These are phyloP conservation scores for Phymatotrichopsis omnivora DNA, from an alignment of 2,329 filamentous ascomycete species.

Conservation along the genomic window DNA sequence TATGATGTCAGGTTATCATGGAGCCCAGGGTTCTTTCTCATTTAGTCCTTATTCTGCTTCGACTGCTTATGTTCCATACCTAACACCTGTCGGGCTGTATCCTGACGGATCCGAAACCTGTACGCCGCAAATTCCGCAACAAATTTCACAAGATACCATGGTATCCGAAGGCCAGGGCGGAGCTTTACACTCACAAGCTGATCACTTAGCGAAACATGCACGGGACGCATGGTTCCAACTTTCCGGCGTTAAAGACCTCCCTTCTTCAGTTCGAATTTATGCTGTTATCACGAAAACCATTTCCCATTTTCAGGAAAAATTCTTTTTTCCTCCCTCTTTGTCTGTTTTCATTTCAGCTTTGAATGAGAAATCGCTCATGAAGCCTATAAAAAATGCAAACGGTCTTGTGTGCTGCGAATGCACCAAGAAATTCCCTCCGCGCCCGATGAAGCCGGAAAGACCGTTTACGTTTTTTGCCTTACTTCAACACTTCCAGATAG, in stretches of 20 bases:
- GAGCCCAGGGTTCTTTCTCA: not conserved
- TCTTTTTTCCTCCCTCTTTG: constrained; percentile 48
- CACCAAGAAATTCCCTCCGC: constrained; percentile 19
- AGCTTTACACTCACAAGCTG: constrained; percentile 22
- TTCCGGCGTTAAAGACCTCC: constrained; percentile 49
- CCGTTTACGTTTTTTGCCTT: constrained; percentile 29
- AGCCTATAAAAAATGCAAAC: constrained; percentile 38
- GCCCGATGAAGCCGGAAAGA: constrained; percentile 17
- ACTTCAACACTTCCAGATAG: constrained; percentile 31
- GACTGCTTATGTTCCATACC: not conserved
- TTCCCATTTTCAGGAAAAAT: constrained; percentile 48
- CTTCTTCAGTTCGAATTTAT: constrained; percentile 52
- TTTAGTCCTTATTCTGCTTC: not conserved
- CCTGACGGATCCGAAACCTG: not conserved
- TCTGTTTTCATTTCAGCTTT: constrained; percentile 50
- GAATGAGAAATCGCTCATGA: constrained; percentile 32
- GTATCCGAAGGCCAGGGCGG: too few relatives aligned
- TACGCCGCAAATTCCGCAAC: not conserved
- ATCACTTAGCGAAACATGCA: constrained; percentile 46
- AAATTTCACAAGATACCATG: not conserved
- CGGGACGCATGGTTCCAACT: constrained; percentile 54
- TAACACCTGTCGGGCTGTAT: too few relatives aligned
- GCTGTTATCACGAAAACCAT: constrained; percentile 54
- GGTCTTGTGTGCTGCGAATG: constrained; percentile 36
- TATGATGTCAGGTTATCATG: constrained; percentile 13